These are phyloP conservation scores for Tuber calosporum DNA, from an alignment of 495 filamentous ascomycete species.

Conservation along the genomic window DNA sequence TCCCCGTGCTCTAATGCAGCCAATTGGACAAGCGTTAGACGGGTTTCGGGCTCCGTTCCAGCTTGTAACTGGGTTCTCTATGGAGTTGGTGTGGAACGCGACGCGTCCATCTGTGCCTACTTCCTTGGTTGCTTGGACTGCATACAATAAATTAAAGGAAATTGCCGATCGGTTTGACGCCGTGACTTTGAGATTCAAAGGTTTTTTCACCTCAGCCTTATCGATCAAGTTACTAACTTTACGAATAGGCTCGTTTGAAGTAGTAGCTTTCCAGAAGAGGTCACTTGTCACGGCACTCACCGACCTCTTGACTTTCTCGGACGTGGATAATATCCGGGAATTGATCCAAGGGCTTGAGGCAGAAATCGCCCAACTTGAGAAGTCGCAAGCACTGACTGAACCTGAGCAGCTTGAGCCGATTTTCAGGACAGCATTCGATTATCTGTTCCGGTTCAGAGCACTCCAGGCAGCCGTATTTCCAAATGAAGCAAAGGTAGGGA, in stretches of 20 bases:
- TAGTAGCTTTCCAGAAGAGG: constrained; percentile 42
- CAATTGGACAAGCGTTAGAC: constrained; percentile 45
- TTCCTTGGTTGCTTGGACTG: constrained; percentile 48
- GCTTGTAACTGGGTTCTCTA: constrained; percentile 66
- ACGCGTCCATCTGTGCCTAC: constrained; percentile 60
- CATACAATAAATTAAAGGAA: constrained; percentile 55
- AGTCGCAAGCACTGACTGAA: neutral
- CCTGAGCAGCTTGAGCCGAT: constrained; percentile 13
- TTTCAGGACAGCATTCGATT: constrained; percentile 27
- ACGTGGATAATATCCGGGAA: constrained; percentile 44
- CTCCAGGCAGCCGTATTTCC: constrained; percentile 4
- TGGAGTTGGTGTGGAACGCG: constrained; percentile 73
- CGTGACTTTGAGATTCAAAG: constrained; percentile 46
- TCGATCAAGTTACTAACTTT: constrained; percentile 12
- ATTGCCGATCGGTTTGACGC: constrained; percentile 70
- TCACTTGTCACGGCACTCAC: constrained; percentile 51
- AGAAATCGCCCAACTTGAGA: constrained; percentile 54
- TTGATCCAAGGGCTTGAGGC: constrained; percentile 50
- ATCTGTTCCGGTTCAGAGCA: constrained; percentile 32
- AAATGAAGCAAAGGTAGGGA: neutral
- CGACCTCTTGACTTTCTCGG: constrained; percentile 44
- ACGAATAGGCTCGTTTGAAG: constrained; percentile 28
- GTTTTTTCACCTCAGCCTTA: constrained; percentile 43
- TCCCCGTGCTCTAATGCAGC: constrained; percentile 42
- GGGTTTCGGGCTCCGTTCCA: constrained; percentile 49